Evolutionary conservation across 257 asterid species (phyloP).

Genomic region (Solanum lycopersicoides): DNA sequence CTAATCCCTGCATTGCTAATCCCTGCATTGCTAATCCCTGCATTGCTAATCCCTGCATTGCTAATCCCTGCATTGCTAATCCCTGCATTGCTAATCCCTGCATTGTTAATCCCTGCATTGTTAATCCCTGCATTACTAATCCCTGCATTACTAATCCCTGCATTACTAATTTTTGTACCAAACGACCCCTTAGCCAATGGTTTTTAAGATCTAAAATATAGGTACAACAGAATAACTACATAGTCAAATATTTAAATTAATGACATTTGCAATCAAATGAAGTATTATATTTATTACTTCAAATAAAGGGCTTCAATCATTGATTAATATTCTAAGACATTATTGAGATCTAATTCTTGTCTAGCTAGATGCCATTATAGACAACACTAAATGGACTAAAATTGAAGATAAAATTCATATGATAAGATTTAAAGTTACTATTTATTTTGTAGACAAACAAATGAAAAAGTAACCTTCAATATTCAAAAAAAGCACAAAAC

Average conservation of each 20-base stretch:
- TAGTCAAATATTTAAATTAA: background rate
- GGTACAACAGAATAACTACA: background rate
- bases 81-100: too few species aligned
- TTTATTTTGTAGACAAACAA: background rate
- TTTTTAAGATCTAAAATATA: background rate
- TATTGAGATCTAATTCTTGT: conserved; percentile 38
- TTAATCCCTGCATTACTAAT: too few species aligned
- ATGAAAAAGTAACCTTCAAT: background rate
- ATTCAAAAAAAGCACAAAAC: background rate
- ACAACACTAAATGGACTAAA: background rate
- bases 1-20: too few species aligned
- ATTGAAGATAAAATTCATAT: background rate
- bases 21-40: too few species aligned
- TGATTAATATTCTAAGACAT: conserved; percentile 11
- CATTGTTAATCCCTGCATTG: too few species aligned
- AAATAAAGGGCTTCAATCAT: conserved; percentile 12
- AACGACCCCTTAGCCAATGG: background rate
- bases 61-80: too few species aligned
- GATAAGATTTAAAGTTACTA: background rate
- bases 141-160: too few species aligned
- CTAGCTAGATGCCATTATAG: conserved; percentile 18
- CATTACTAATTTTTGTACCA: too few species aligned
- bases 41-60: too few species aligned
- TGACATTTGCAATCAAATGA: background rate
- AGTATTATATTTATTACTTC: conserved; percentile 1